Evolutionary conservation across 345 rosid genomes (phyloP).

Genomic region (Salix caprea): DNA sequence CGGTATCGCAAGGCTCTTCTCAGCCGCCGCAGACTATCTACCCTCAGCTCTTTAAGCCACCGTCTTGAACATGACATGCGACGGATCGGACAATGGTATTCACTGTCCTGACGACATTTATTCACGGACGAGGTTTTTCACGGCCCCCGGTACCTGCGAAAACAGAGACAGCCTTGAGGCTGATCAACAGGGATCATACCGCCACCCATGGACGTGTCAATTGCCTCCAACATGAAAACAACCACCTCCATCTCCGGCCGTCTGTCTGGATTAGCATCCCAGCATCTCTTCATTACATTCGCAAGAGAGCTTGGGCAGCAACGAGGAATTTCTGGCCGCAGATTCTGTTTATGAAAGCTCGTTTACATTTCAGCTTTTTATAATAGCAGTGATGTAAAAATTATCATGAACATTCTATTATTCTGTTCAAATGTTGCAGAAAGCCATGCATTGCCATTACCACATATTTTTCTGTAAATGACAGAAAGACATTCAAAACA

Average conservation of each 20-base stretch:
- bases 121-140: neutral
- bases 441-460: no score
- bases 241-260: constrained; percentile 39
- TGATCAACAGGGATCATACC: constrained; percentile 31
- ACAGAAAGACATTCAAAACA: neutral
- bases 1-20: constrained; percentile 13
- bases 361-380: neutral
- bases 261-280: constrained; percentile 37
- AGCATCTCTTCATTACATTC: constrained; percentile 37
- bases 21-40: constrained; percentile 16
- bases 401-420: neutral
- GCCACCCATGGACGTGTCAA: constrained; percentile 34
- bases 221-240: constrained; percentile 32
- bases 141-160: constrained; percentile 31
- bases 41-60: constrained; percentile 19
- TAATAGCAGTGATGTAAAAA: neutral
- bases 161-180: constrained; percentile 31
- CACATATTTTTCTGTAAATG: no score
- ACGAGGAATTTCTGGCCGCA: constrained; percentile 35
- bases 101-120: neutral
- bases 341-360: constrained; percentile 20
- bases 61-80: constrained; percentile 18
- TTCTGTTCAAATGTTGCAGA: no score
- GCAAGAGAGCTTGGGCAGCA: constrained; percentile 37
- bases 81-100: constrained; percentile 8